phyloP scores from a whole-genome alignment of 106 monocot genomes.

The Alisma plantagoaquatica region DNA sequence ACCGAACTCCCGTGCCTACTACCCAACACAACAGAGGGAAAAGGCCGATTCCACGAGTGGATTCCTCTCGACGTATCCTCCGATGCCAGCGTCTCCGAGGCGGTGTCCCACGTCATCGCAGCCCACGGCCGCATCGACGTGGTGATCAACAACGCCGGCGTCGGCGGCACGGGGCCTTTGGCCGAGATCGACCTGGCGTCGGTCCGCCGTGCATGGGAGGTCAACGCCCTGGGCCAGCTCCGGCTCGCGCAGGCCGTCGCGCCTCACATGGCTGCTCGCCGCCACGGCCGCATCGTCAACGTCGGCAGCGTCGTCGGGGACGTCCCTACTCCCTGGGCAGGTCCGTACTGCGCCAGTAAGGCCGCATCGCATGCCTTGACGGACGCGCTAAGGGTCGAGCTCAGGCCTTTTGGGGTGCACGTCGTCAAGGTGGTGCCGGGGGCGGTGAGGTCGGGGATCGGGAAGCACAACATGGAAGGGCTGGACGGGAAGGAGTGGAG shows the following conservation, averaged over 20 bases:
- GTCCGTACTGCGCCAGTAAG: slow-evolving; percentile 35
- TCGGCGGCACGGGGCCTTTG: slow-evolving; percentile 31
- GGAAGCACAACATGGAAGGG: slow-evolving; percentile 8
- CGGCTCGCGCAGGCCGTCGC: slow-evolving; percentile 26
- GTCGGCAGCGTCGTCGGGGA: slow-evolving; percentile 32
- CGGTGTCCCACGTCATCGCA: slow-evolving; percentile 6
- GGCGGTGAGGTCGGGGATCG: slow-evolving; percentile 21
- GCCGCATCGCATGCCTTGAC: slow-evolving; percentile 31
- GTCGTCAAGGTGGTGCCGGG: slow-evolving; percentile 37
- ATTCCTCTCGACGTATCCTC: slow-evolving; percentile 24
- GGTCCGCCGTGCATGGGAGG: slow-evolving; percentile 21
- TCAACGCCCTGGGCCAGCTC: slow-evolving; percentile 29
- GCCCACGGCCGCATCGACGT: slow-evolving; percentile 22
- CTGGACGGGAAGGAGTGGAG: slow-evolving; percentile 11
- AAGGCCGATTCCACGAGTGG: background rate
- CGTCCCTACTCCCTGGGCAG: slow-evolving; percentile 37
- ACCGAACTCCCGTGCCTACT: slow-evolving; percentile 28
- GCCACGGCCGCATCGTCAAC: slow-evolving; percentile 22
- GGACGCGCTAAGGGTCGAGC: slow-evolving; percentile 32
- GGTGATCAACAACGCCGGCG: slow-evolving; percentile 38
- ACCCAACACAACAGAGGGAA: slow-evolving; percentile 8
- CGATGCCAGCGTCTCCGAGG: slow-evolving; percentile 14
- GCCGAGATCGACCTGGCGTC: slow-evolving; percentile 19
- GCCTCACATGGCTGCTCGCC: slow-evolving; percentile 19
- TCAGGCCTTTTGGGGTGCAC: slow-evolving; percentile 27